Evolutionary conservation across 2,329 filamentous ascomycete genomes (phyloP).

Genomic region (Talaromyces islandicus): DNA sequence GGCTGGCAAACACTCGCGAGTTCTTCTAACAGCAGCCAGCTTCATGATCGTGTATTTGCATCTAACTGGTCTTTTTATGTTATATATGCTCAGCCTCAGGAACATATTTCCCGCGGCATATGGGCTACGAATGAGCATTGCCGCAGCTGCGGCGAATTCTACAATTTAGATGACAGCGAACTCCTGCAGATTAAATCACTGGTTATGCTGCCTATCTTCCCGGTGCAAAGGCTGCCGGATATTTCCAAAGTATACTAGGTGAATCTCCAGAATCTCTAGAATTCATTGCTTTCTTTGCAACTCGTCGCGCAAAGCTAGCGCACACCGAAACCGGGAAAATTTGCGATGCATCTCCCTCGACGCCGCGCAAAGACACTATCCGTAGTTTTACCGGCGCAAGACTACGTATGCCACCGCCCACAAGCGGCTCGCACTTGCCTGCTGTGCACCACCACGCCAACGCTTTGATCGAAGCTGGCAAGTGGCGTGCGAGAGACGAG

Average conservation of each 20-base stretch:
- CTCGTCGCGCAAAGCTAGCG: background rate
- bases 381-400: background rate
- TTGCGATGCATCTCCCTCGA: background rate
- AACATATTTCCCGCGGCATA: background rate
- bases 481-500: constrained; percentile 35
- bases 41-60: too few species aligned
- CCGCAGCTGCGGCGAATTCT: constrained; percentile 1
- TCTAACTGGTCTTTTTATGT: too few species aligned
- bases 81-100: too few species aligned
- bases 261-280: constrained; percentile 1
- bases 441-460: constrained; percentile 26
- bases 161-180: constrained; percentile 1
- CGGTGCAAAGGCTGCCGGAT: background rate
- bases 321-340: background rate
- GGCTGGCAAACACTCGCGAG: too few species aligned
- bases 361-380: background rate
- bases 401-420: background rate
- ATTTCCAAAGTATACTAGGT: constrained; percentile 3
- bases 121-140: background rate
- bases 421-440: background rate
- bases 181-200: constrained; percentile 4
- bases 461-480: constrained; percentile 32
- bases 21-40: too few species aligned
- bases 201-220: background rate
- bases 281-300: constrained; percentile 1